These are phyloP conservation scores for Ophiosphaerella korrae DNA, from an alignment of 2,329 filamentous ascomycete species.

Conservation along the genomic window DNA sequence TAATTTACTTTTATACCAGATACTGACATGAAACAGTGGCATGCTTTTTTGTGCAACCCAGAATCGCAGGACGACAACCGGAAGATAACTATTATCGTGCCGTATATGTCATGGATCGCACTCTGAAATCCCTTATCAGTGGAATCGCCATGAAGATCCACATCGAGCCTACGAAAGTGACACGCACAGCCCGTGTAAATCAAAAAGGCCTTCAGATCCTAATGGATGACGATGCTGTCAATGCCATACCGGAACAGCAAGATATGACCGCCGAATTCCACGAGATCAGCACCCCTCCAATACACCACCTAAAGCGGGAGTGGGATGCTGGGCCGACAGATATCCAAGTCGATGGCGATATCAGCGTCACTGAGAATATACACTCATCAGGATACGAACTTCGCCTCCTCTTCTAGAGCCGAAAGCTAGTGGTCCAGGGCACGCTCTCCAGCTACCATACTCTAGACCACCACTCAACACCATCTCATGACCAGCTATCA, in stretches of 20 bases:
- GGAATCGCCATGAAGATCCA: conserved; percentile 80
- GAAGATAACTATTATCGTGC: conserved; percentile 77
- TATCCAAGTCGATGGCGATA: conserved; percentile 56
- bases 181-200: conserved; percentile 73
- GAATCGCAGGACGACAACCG: conserved; percentile 55
- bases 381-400: conserved; percentile 56
- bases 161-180: conserved; percentile 73
- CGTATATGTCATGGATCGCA: conserved; percentile 81
- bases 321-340: conserved; percentile 57
- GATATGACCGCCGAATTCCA: conserved; percentile 79
- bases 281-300: conserved; percentile 59
- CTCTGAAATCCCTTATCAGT: conserved; percentile 72
- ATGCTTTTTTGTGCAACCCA: conserved; percentile 80
- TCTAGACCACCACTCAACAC: conserved; percentile 14
- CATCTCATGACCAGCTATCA: conserved; percentile 21
- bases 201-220: conserved; percentile 79
- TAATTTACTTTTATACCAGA: conserved; percentile 10
- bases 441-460: conserved; percentile 11
- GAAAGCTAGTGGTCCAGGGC: conserved; percentile 2
- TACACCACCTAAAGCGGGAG: conserved; percentile 56
- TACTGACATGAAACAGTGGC: conserved; percentile 62
- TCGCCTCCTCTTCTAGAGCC: conserved; percentile 51
- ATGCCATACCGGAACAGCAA: conserved; percentile 84
- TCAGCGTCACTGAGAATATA: conserved; percentile 50
- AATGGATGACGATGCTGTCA: conserved; percentile 87